A percentile compares a stretch with the other conserved stretches of the same genome.
These are phyloP conservation scores for Lophiostoma macrostomum DNA, from an alignment of 495 filamentous ascomycete species.

Conservation along the genomic window DNA sequence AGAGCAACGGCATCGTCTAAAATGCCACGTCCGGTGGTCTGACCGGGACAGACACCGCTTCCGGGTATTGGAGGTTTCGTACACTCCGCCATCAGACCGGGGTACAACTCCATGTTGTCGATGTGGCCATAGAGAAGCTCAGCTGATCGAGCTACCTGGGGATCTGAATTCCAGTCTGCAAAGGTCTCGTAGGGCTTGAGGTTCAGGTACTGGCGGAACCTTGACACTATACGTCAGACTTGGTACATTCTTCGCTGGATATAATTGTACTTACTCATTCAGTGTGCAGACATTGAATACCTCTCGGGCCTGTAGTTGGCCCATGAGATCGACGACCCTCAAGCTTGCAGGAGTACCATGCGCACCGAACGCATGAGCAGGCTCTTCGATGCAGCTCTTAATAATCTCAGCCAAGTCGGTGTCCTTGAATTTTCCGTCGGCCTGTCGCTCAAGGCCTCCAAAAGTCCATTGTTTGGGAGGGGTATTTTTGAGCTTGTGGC, in stretches of 20 bases:
- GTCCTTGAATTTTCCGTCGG: conserved; percentile 57
- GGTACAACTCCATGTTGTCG: conserved; percentile 38
- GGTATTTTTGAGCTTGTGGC: conserved; percentile 49
- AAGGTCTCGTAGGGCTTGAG: conserved; percentile 35
- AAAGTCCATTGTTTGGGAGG: conserved; percentile 56
- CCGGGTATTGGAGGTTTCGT: conserved; percentile 38
- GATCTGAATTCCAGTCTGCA: conserved; percentile 33
- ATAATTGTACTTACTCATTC: conserved; percentile 31
- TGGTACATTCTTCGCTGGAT: background rate
- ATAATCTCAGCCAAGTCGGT: conserved; percentile 59
- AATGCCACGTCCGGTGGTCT: conserved; percentile 38
- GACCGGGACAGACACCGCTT: conserved; percentile 37
- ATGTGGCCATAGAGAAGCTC: conserved; percentile 38
- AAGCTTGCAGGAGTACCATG: conserved; percentile 37
- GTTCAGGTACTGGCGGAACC: conserved; percentile 36
- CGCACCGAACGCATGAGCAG: conserved; percentile 36
- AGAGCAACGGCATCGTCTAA: conserved; percentile 37
- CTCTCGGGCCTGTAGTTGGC: conserved; percentile 35
- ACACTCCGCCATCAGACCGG: conserved; percentile 36
- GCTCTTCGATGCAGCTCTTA: conserved; percentile 57
- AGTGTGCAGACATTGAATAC: conserved; percentile 39
- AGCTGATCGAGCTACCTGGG: conserved; percentile 32
- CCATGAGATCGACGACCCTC: conserved; percentile 36
- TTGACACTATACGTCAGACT: background rate
- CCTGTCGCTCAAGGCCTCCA: conserved; percentile 51